phyloP scores from a whole-genome alignment of 805 yeast genomes.

The Zygosaccharomyces lentus region DNA sequence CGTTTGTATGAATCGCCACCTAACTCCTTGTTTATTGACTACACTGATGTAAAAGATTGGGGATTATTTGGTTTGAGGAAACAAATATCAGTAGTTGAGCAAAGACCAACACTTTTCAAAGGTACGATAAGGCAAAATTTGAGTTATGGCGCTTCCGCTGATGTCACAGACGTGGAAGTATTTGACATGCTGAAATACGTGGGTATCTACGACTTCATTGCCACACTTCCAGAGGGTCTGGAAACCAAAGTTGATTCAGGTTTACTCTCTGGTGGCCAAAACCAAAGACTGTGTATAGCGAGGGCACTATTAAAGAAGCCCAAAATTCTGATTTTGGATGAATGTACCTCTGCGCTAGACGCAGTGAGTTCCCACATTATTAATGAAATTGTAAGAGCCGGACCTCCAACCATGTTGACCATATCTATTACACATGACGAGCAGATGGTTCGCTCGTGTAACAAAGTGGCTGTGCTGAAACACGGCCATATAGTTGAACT shows the following conservation, averaged over 20 bases:
- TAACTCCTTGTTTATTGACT: conserved; percentile 44
- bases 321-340: conserved; percentile 65
- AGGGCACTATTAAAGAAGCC: conserved; percentile 74
- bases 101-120: conserved; percentile 64
- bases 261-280: conserved; percentile 82
- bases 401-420: conserved; percentile 42
- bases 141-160: conserved; percentile 47
- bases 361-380: conserved; percentile 51
- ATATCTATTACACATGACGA: conserved; percentile 71
- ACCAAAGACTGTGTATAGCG: conserved; percentile 80
- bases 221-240: conserved; percentile 52
- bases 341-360: conserved; percentile 86
- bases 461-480: conserved; percentile 45
- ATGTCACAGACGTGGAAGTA: conserved; percentile 37
- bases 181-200: conserved; percentile 41
- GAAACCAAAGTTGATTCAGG: conserved; percentile 52
- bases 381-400: conserved; percentile 42
- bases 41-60: conserved; percentile 44
- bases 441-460: conserved; percentile 59
- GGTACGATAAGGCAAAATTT: conserved; percentile 73
- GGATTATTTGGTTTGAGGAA: conserved; percentile 48
- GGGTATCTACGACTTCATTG: conserved; percentile 52
- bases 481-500: conserved; percentile 47
- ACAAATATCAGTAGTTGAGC: conserved; percentile 67
- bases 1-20: conserved; percentile 43